A percentile compares a stretch with the other conserved stretches of the same genome.
Evolutionary conservation across 176 grass and related monocot genomes (phyloP).

Genomic region (Eleusine indica): DNA sequence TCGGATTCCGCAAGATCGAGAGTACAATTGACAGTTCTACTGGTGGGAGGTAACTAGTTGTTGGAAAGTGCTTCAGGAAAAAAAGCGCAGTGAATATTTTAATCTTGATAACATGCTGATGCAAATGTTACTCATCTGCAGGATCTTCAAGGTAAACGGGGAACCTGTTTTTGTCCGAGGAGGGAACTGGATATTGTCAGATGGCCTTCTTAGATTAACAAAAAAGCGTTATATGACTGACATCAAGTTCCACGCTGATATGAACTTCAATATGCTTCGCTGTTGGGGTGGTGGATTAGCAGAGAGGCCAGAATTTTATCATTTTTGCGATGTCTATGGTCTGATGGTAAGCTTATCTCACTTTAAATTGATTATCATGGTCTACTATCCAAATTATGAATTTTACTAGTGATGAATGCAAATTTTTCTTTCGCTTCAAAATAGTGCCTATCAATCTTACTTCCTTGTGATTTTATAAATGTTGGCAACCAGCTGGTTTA

Average conservation of each 20-base stretch:
- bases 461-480: slow-evolving; percentile 29
- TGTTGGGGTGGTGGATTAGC: slow-evolving; percentile 96
- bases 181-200: slow-evolving; percentile 98
- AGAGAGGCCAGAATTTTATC: slow-evolving; percentile 92
- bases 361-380: slow-evolving; percentile 10
- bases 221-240: slow-evolving; percentile 88
- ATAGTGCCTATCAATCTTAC: background rate
- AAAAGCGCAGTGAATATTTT: background rate
- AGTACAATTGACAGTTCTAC: slow-evolving; percentile 77
- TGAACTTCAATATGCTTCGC: slow-evolving; percentile 98
- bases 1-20: slow-evolving; percentile 88
- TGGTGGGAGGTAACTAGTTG: slow-evolving; percentile 77
- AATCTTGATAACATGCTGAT: slow-evolving; percentile 15
- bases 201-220: slow-evolving; percentile 85
- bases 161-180: slow-evolving; percentile 91
- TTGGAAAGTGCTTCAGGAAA: background rate
- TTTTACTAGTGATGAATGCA: background rate
- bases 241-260: slow-evolving; percentile 93
- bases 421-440: background rate
- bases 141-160: slow-evolving; percentile 95
- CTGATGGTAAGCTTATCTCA: slow-evolving; percentile 65
- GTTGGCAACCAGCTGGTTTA: slow-evolving; percentile 12
- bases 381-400: slow-evolving; percentile 16
- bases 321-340: slow-evolving; percentile 90
- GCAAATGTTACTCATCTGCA: slow-evolving; percentile 41